These are phyloP conservation scores for Tricharina praecox DNA, from an alignment of 495 filamentous ascomycete genomes.

Conservation along the genomic window DNA sequence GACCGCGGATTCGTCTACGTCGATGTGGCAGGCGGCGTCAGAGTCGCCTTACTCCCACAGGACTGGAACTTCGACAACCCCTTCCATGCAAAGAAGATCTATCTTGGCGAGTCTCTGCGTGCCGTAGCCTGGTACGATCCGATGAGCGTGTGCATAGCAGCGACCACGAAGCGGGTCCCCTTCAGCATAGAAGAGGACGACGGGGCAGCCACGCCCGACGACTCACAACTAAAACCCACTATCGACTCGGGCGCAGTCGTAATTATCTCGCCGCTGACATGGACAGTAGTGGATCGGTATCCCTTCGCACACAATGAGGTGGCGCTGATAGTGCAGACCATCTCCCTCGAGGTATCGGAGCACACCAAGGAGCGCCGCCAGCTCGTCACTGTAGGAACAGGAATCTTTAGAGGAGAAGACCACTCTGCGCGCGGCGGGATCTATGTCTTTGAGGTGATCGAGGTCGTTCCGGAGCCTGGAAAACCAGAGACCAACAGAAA, in stretches of 20 bases:
- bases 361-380: slow-evolving; percentile 67
- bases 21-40: slow-evolving; percentile 46
- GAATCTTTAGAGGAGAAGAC: slow-evolving; percentile 72
- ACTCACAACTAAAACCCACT: slow-evolving; percentile 47
- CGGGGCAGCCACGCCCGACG: slow-evolving; percentile 58
- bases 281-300: slow-evolving; percentile 58
- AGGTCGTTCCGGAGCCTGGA: slow-evolving; percentile 76
- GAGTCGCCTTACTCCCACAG: slow-evolving; percentile 47
- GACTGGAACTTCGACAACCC: slow-evolving; percentile 48
- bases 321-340: slow-evolving; percentile 60
- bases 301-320: slow-evolving; percentile 54
- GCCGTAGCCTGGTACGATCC: slow-evolving; percentile 57
- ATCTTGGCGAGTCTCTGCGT: slow-evolving; percentile 52
- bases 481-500: slow-evolving; percentile 67
- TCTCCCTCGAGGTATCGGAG: slow-evolving; percentile 80
- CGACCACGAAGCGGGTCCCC: slow-evolving; percentile 43
- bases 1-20: slow-evolving; percentile 68
- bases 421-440: slow-evolving; percentile 66
- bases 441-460: slow-evolving; percentile 80
- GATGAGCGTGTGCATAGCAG: slow-evolving; percentile 58
- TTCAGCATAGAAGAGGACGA: slow-evolving; percentile 77
- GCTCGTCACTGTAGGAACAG: slow-evolving; percentile 70
- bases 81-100: slow-evolving; percentile 51
- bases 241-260: slow-evolving; percentile 52
- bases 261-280: slow-evolving; percentile 50